Evolutionary conservation across 208 protist genomes (phyloP), one percentile per base, ranked within the genome.

Genomic region (Crithidia fasciculata): DNA sequence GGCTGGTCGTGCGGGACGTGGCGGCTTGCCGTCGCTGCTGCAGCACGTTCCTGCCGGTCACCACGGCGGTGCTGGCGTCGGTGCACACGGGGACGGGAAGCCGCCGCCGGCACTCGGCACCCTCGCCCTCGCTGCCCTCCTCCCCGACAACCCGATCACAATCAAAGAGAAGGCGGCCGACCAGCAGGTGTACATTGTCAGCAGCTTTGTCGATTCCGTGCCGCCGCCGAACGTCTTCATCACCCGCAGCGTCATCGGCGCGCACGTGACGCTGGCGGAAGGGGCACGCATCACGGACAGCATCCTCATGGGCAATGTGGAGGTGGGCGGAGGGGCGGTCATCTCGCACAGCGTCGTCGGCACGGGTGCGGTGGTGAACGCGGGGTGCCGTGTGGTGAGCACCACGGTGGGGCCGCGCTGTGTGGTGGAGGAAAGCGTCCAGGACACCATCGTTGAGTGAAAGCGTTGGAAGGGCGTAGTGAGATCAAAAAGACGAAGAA

Each of bases 211-310:
- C 12, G 78, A 85, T 54, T 86, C 89, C n/a, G 75, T 79, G 6
- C 77, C 81, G 47, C 73, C 75, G 41, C 80, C 81, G 37, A 91
- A 88, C 68, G 79, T 81, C 7, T 87, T 74, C 65, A 85, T 95
- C 62, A 88, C 81, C 7, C 70, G 83, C 56, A 96, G 92, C 62
- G 85, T 95, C 63, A 87, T 96, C 80, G 92, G 92, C 7, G 79
- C 69, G 3, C 85, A 92, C 61, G 91, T 94, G 36, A 88, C 63
- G 64, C 77, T 96, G 44, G 87, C 82, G 9, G 44, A 69, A 3
- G 82, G 85, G 12, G 88, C 82, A 5, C 81, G 82, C 47, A 86
- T 96, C 62, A 87, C 71, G 8, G 86, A 96, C 74, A 91, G 84
- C 63, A 78, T 96, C 57, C 84, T 94, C 44, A 77, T 93, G 62